Conservation (phyloP, 2,329 filamentous ascomycete genomes). For the Diplodia seriata region DNA sequence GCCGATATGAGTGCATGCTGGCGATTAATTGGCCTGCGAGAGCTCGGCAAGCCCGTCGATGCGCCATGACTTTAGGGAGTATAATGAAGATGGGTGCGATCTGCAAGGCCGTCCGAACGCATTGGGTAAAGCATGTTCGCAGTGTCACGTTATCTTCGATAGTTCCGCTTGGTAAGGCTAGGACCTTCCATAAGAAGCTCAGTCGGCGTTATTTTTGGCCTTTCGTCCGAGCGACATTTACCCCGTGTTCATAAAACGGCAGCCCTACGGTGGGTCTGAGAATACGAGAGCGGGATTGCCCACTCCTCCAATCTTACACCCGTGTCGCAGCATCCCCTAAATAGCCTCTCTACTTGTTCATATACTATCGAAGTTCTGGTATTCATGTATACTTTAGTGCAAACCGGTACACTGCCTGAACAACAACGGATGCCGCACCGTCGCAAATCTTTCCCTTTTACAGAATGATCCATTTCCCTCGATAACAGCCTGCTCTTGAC, state of each 20-base stretch:
- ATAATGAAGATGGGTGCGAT: not conserved
- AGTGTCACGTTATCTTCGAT: not conserved
- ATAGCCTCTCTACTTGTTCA: not conserved
- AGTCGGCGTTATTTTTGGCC: conserved; percentile 3
- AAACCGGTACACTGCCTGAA: not conserved
- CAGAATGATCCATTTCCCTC: not conserved
- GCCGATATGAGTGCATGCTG: not conserved
- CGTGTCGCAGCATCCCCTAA: not conserved
- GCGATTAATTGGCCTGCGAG: not conserved
- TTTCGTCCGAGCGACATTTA: not conserved
- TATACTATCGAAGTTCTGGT: not conserved
- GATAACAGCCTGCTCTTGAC: not conserved
- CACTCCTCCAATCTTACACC: not conserved
- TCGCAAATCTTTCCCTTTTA: not conserved
- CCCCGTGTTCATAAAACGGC: not conserved
- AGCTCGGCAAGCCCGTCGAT: not conserved
- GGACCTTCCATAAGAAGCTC: not conserved
- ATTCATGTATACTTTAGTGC: not conserved
- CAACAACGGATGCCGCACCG: not conserved
- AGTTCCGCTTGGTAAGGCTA: not conserved
- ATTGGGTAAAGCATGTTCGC: not conserved
- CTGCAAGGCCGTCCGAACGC: not conserved
- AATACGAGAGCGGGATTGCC: not conserved
- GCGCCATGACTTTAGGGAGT: not conserved
- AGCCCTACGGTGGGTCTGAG: not conserved